Evolutionary conservation across 768 basidiomycete genomes (phyloP), one percentile per base, ranked within the genome.

Genomic region (Pisolithus sp.): DNA sequence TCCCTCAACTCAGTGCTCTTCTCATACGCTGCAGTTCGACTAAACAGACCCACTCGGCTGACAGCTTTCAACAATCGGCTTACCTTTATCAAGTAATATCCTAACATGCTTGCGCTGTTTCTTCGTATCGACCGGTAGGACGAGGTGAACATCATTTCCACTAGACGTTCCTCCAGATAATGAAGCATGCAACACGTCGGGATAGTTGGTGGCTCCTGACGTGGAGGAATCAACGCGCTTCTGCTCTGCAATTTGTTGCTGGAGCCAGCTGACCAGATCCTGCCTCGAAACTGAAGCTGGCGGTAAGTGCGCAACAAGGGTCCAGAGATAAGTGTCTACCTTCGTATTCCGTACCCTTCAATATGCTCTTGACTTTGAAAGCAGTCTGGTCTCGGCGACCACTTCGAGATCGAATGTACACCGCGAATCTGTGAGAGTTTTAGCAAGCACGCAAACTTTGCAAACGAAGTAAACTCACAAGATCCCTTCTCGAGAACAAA

Each of bases 291-390:
- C 79, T 81, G 68, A 18, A 75, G 70, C 73, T 20, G 30, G 5
- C 15, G 7, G 36, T 62, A 40, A 58, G 57, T 12, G 53, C 26
- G n/a, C 50, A 20, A 26, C 8, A 30, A 7, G 7, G 20, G 26
- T 18, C 39, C 8, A 17, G 3, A 46, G n/a, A 26, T 44, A 7
- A 9, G 30, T 12, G 61, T 80, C 53, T 55, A 87, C 89, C 69
- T 63, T 89, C 89, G 47, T 80, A 76, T 63, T 91, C 89, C 0
- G 83, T 83, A 21, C 85, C 84, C 63, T 81, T 85, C 46, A 92
- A 73, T 21, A 92, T 82, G 58, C 85, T 90, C 72, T 89, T 90
- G 44, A 91, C 81, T 60, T 85, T 89, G 77, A 87, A 91, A 1
- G 83, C 82, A 8, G 80, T 66, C 49, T 83, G 80, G 54, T 85